These are phyloP conservation scores for Exserohilum turcica DNA, from an alignment of 2,329 filamentous ascomycete species.

Conservation along the genomic window DNA sequence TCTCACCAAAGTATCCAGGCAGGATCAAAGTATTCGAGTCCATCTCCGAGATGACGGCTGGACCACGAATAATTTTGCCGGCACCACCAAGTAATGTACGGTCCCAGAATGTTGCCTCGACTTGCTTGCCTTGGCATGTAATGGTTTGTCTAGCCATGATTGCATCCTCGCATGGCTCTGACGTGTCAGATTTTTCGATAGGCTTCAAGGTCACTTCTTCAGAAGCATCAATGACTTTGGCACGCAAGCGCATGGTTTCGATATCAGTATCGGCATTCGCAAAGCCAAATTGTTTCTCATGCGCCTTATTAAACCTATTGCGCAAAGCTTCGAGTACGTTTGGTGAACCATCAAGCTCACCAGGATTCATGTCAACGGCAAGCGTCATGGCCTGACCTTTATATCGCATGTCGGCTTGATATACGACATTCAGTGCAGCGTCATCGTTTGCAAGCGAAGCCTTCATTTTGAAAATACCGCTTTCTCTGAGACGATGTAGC, in stretches of 20 bases:
- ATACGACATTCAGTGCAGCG: slow-evolving; percentile 41
- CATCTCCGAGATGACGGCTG: slow-evolving; percentile 58
- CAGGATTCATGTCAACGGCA: slow-evolving; percentile 41
- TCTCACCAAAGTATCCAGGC: slow-evolving; percentile 54
- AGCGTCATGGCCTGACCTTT: slow-evolving; percentile 53
- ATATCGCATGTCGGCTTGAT: slow-evolving; percentile 56
- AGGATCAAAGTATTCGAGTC: slow-evolving; percentile 59
- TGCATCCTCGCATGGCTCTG: slow-evolving; percentile 44
- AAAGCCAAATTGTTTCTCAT: slow-evolving; percentile 56
- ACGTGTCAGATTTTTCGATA: slow-evolving; percentile 30
- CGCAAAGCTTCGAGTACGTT: slow-evolving; percentile 43
- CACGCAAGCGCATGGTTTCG: slow-evolving; percentile 56
- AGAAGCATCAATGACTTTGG: slow-evolving; percentile 52
- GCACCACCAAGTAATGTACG: slow-evolving; percentile 50
- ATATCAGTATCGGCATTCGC: slow-evolving; percentile 52
- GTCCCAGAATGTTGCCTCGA: slow-evolving; percentile 54
- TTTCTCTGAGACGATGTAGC: slow-evolving; percentile 46
- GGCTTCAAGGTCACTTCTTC: slow-evolving; percentile 49
- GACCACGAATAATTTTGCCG: slow-evolving; percentile 51
- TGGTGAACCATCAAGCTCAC: slow-evolving; percentile 43
- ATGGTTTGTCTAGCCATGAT: slow-evolving; percentile 49
- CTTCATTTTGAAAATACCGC: slow-evolving; percentile 49
- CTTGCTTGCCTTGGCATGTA: slow-evolving; percentile 47
- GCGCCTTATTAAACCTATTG: slow-evolving; percentile 50
- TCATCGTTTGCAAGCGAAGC: slow-evolving; percentile 42